A percentile compares a stretch with the other conserved stretches of the same genome.
Evolutionary conservation across 2,329 filamentous ascomycete species (phyloP).

Genomic region (Myriosclerotinia duriaeana): DNA sequence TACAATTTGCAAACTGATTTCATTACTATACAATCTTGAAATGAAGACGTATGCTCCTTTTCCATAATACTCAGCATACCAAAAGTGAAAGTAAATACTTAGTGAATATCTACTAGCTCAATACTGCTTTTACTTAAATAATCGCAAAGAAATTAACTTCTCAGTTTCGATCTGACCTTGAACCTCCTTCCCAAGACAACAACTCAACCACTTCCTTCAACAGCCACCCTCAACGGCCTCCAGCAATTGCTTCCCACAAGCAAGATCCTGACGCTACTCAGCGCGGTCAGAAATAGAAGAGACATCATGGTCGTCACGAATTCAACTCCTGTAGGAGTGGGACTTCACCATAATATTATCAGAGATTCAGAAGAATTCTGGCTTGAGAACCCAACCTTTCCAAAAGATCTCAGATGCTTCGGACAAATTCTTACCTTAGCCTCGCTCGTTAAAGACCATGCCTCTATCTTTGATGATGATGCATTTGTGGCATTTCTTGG

Average conservation of each 20-base stretch:
- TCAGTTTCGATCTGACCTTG: not conserved
- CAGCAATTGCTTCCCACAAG: not conserved
- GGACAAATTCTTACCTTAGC: not conserved
- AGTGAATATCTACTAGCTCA: not conserved
- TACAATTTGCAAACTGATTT: too few species aligned
- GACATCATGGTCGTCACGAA: not conserved
- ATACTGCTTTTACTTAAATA: not conserved
- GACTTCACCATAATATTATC: not conserved
- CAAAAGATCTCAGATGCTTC: not conserved
- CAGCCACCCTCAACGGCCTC: not conserved
- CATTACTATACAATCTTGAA: too few species aligned
- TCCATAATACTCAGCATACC: not conserved
- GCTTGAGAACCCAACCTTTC: not conserved
- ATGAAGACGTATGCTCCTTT: not conserved
- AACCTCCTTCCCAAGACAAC: not conserved
- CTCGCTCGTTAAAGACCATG: not conserved
- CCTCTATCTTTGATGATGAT: not conserved
- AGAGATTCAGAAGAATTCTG: not conserved
- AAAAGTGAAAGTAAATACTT: not conserved
- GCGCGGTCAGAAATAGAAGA: too few species aligned
- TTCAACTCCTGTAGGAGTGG: not conserved
- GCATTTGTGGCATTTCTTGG: not conserved
- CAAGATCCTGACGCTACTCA: not conserved
- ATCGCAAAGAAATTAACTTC: not conserved
- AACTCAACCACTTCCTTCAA: not conserved